Conservation (phyloP, 257 asterid genomes). For the Scutellaria baicalensis region DNA sequence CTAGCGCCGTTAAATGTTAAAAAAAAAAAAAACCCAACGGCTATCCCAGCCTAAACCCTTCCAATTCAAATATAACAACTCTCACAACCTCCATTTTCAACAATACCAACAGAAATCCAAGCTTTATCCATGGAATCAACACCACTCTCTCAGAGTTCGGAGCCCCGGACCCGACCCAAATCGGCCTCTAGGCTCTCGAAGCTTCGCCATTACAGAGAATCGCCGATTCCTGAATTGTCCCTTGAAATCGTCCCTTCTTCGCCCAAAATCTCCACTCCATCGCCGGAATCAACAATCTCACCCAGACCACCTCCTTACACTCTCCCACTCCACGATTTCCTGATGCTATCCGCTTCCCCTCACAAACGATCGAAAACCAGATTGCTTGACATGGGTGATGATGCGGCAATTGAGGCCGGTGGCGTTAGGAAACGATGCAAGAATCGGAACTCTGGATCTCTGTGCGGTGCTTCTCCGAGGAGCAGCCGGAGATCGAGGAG, state of each 20-base stretch:
- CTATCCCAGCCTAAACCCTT: slow-evolving; percentile 28
- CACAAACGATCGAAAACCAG: slow-evolving; percentile 45
- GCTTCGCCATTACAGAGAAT: slow-evolving; percentile 49
- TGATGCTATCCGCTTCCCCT: slow-evolving; percentile 69
- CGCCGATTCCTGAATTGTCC: slow-evolving; percentile 43
- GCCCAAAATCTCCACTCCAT: slow-evolving; percentile 45
- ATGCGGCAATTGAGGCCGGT: slow-evolving; percentile 32
- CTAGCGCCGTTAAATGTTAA: slow-evolving; percentile 25
- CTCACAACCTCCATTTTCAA: background rate
- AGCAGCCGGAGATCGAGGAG: slow-evolving; percentile 49
- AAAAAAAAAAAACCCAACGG: slow-evolving; percentile 46
- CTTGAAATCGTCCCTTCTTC: slow-evolving; percentile 76
- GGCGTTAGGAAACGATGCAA: slow-evolving; percentile 45
- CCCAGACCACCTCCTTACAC: slow-evolving; percentile 55
- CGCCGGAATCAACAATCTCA: slow-evolving; percentile 41
- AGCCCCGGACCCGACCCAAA: slow-evolving; percentile 45
- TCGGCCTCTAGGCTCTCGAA: slow-evolving; percentile 62
- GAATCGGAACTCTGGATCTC: slow-evolving; percentile 27
- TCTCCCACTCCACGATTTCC: slow-evolving; percentile 52
- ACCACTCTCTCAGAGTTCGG: slow-evolving; percentile 46
- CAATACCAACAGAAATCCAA: background rate
- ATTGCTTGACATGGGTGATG: slow-evolving; percentile 40
- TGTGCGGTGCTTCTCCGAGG: slow-evolving; percentile 51
- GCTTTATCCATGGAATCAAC: slow-evolving; percentile 46
- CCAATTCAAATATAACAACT: background rate